Evolutionary conservation across 345 rosid species (phyloP).

Genomic region (Gossypium sturtianum): DNA sequence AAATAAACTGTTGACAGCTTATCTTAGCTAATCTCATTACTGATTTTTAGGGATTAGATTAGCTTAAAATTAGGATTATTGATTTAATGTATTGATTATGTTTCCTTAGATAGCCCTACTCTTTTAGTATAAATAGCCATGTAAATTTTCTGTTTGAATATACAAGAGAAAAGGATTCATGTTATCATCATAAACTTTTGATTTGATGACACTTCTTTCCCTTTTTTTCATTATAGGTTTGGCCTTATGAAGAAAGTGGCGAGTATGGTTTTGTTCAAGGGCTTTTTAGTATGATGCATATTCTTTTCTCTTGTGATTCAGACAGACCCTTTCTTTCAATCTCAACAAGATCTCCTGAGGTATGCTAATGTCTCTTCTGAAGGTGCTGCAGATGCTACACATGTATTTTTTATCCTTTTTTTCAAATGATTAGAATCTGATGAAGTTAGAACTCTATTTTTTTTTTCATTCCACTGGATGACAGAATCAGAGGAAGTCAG

Average conservation of each 20-base stretch:
- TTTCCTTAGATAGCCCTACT: too few species aligned
- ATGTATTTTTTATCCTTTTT: neutral
- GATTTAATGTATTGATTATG: too few species aligned
- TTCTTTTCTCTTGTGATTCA: constrained; percentile 49
- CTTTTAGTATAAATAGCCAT: too few species aligned
- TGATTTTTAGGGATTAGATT: too few species aligned
- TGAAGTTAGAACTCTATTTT: constrained; percentile 41
- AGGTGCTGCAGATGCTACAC: neutral
- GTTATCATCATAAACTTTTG: neutral
- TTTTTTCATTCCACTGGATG: constrained; percentile 7
- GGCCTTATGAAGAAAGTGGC: constrained; percentile 91
- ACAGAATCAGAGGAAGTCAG: constrained; percentile 55
- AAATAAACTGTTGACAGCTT: neutral
- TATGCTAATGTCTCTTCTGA: constrained; percentile 21
- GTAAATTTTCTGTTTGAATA: too few species aligned
- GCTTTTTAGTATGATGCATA: constrained; percentile 68
- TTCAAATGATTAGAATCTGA: constrained; percentile 34
- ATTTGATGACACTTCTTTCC: neutral
- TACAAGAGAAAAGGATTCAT: too few species aligned
- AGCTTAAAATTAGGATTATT: too few species aligned
- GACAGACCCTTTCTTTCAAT: constrained; percentile 26
- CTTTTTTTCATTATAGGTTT: constrained; percentile 39
- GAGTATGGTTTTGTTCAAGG: constrained; percentile 87
- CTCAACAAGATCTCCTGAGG: constrained; percentile 38
- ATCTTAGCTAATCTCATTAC: too few species aligned